A percentile compares a stretch with the other conserved stretches of the same genome.
Evolutionary conservation across 1,284 basidiomycete species (phyloP).

Genomic region (Lentinula novae-zelandiae): DNA sequence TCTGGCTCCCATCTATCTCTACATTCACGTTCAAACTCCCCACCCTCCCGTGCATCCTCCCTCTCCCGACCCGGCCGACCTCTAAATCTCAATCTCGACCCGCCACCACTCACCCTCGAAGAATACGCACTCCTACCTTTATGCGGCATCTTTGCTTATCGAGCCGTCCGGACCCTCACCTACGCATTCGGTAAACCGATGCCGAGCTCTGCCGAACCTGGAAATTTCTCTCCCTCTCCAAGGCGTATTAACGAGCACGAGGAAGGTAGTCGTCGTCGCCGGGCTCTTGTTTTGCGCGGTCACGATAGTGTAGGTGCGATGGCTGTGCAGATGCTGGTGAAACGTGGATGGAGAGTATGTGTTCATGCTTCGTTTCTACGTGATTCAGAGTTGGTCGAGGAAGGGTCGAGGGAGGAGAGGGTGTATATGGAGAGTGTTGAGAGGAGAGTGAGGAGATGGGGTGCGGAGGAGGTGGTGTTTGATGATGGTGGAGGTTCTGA

Average conservation of each 20-base stretch:
- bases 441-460: constrained; percentile 56
- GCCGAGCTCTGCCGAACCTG: constrained; percentile 14
- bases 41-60: not conserved
- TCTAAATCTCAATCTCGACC: constrained; percentile 7
- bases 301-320: constrained; percentile 76
- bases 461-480: constrained; percentile 63
- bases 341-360: constrained; percentile 60
- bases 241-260: not conserved
- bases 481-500: constrained; percentile 36
- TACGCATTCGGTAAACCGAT: constrained; percentile 28
- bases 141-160: constrained; percentile 72
- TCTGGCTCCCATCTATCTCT: not conserved
- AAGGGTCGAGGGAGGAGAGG: constrained; percentile 25
- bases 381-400: constrained; percentile 7
- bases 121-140: constrained; percentile 79
- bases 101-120: constrained; percentile 49
- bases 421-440: constrained; percentile 39
- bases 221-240: not conserved
- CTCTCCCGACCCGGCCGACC: constrained; percentile 13
- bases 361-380: constrained; percentile 58
- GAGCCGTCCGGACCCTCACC: constrained; percentile 65
- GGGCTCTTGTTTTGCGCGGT: constrained; percentile 69
- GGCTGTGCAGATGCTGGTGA: constrained; percentile 69
- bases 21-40: not conserved
- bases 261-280: constrained; percentile 25